Base-by-base conservation (phyloP, 345 rosid species). In the Dipteronia dyeriana region DNA sequence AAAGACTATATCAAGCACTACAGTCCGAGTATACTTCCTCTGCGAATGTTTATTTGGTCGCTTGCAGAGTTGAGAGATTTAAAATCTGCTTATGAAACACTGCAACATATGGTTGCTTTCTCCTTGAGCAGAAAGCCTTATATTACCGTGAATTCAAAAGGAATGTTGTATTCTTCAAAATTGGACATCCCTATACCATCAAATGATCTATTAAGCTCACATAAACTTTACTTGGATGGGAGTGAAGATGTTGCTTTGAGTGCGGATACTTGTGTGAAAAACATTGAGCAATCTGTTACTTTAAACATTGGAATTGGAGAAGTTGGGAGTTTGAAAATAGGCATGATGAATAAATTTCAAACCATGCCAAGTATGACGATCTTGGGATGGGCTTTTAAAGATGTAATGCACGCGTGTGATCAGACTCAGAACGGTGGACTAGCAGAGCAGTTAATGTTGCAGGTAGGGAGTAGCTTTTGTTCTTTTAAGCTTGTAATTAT, bases 21-120 rank as follows among this genome's bases (percentile, higher is more conserved):
- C 81, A 89, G 84, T 66, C 86, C 86, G 72, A 85, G 80, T 75
- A 71, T 90, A 69, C 25, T 73, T 49, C 68, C 85, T 23, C 81
- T 93, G 80, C 83, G 81, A 71, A 84, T 85, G 74, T 92, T 93
- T 82, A 72, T 92, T 70, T 79, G 87, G 90, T 88, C 96, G 67
- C 88, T 92, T 79, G 65, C 89, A 67, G 89, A 82, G 79, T 84
- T 93, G 81, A 84, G 88, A 62, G 98, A 95, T 84, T 70, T 89
- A 76, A 83, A 88, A 62, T 85, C 97, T 66, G 98, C 98, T 23
- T 86, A 77, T 85, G 84, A 87, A 79, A 61, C 84, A 65, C 81
- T 93, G 89, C 97, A 92, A 86, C 79, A 85, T 77, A 89, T 95
- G 97, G 90, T 95, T 63, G 80, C 75, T 81, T 79, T 92, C 62